A percentile compares a stretch with the other conserved stretches of the same genome.
Evolutionary conservation across 1,284 basidiomycete species (phyloP).

Genomic region (Stereum hirsutum): DNA sequence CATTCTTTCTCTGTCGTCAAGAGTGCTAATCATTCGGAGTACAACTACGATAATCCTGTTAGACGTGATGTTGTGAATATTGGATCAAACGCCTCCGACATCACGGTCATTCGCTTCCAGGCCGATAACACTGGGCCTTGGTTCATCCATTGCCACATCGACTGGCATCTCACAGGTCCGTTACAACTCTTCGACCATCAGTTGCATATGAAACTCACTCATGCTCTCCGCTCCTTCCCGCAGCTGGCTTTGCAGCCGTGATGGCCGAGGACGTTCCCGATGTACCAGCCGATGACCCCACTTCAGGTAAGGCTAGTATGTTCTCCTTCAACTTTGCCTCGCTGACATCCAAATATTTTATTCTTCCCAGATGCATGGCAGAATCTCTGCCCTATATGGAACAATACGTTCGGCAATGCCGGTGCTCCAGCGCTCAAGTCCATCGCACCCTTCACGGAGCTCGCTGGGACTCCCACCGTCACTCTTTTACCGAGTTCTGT

Average conservation of each 20-base stretch:
- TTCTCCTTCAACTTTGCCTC: not conserved
- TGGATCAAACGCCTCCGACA: constrained; percentile 12
- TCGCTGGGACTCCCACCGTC: too few species aligned
- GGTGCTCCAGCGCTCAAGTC: too few species aligned
- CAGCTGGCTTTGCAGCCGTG: constrained; percentile 1
- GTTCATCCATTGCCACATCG: constrained; percentile 12
- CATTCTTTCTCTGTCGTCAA: constrained; percentile 21
- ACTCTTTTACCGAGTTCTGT: too few species aligned
- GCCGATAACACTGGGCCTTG: constrained; percentile 40
- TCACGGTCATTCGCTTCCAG: constrained; percentile 20
- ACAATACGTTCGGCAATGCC: too few species aligned
- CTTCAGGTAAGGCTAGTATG: not conserved
- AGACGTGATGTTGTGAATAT: constrained; percentile 19
- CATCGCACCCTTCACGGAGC: too few species aligned
- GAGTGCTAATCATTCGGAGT: constrained; percentile 14
- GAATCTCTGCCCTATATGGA: not conserved
- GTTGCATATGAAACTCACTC: not conserved
- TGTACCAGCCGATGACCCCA: not conserved
- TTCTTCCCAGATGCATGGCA: not conserved
- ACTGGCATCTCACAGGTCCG: constrained; percentile 5
- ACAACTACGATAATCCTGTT: constrained; percentile 31
- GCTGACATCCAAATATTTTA: not conserved
- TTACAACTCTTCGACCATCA: not conserved
- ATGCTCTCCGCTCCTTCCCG: not conserved
- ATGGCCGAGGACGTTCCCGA: constrained; percentile 1